A percentile compares a stretch with the other conserved stretches of the same genome.
phyloP scores from a whole-genome alignment of 352 stramenopile genomes.

The Globisporangium nodosum region DNA sequence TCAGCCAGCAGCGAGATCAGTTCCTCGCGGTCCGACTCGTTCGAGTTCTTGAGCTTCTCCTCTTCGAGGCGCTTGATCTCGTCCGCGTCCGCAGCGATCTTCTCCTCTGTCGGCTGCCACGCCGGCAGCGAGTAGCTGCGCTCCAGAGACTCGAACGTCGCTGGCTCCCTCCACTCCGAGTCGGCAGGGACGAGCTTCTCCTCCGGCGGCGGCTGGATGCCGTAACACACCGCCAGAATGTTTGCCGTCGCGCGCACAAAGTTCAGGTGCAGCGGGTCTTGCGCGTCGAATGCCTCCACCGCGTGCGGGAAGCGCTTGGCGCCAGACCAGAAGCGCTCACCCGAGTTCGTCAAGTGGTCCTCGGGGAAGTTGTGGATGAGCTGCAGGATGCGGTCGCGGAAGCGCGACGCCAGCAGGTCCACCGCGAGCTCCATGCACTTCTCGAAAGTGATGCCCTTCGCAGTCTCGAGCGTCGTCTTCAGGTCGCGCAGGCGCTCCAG shows the following conservation, averaged over 20 bases:
- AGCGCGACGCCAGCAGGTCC: conserved; percentile 69
- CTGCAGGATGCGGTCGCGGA: conserved; percentile 88
- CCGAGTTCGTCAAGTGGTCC: conserved; percentile 76
- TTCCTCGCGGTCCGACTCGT: conserved; percentile 56
- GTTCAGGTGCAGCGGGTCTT: conserved; percentile 66
- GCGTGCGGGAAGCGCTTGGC: conserved; percentile 80
- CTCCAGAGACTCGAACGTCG: conserved; percentile 55
- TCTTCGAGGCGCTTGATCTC: conserved; percentile 66
- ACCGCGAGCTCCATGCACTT: conserved; percentile 68
- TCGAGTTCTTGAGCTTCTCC: conserved; percentile 56
- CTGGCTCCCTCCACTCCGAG: conserved; percentile 73
- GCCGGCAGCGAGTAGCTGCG: conserved; percentile 30
- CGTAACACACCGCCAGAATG: conserved; percentile 75
- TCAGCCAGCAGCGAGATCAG: conserved; percentile 69
- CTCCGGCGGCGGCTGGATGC: conserved; percentile 64
- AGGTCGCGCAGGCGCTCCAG: conserved; percentile 61
- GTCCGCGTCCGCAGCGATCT: conserved; percentile 66
- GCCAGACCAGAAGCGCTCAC: conserved; percentile 82
- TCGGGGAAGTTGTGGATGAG: conserved; percentile 82
- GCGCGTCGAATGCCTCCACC: conserved; percentile 50
- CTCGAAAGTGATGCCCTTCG: conserved; percentile 54
- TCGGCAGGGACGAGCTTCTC: conserved; percentile 66
- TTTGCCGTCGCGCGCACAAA: conserved; percentile 78
- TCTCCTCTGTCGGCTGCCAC: conserved; percentile 74
- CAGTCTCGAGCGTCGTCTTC: conserved; percentile 46